Conservation (phyloP, 768 basidiomycete genomes). For the Pleurotus pulmonarius region DNA sequence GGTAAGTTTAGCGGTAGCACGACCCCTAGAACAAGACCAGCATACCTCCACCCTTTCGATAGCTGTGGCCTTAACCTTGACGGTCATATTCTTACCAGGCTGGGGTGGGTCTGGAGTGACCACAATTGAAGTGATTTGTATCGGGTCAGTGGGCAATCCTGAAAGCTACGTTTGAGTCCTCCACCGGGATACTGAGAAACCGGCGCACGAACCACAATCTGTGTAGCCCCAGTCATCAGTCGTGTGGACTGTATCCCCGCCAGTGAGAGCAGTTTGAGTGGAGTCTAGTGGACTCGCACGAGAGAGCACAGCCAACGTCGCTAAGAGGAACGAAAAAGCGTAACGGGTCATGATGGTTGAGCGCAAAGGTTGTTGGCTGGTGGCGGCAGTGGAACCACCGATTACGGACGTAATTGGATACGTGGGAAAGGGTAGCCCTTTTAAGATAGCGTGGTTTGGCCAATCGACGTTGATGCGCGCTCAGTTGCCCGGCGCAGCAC, state of each 20-base stretch:
- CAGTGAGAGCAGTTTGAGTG: conserved; percentile 20
- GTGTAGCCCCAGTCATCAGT: conserved; percentile 55
- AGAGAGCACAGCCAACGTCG: conserved; percentile 12
- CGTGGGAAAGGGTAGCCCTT: not conserved
- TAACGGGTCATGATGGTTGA: conserved; percentile 14
- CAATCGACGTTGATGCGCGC: not conserved
- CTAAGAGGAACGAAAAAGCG: conserved; percentile 20
- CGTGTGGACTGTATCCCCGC: conserved; percentile 22
- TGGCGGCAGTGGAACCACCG: not conserved
- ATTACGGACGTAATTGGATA: not conserved
- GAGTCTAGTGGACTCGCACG: conserved; percentile 15
- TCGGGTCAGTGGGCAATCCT: conserved; percentile 42
- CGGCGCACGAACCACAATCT: conserved; percentile 1
- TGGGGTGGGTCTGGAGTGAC: conserved; percentile 86
- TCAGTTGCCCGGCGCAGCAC: not conserved
- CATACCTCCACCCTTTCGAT: conserved; percentile 61
- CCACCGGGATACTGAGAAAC: conserved; percentile 6
- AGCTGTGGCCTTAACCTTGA: conserved; percentile 67
- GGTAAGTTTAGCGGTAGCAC: not conserved
- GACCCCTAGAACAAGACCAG: not conserved
- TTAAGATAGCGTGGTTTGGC: not conserved
- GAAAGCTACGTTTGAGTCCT: conserved; percentile 6
- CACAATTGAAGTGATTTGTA: conserved; percentile 68
- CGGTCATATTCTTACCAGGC: conserved; percentile 86
- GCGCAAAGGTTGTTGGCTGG: not conserved